Base-by-base conservation (phyloP, 345 rosid species). In the Lepidium africanum region DNA sequence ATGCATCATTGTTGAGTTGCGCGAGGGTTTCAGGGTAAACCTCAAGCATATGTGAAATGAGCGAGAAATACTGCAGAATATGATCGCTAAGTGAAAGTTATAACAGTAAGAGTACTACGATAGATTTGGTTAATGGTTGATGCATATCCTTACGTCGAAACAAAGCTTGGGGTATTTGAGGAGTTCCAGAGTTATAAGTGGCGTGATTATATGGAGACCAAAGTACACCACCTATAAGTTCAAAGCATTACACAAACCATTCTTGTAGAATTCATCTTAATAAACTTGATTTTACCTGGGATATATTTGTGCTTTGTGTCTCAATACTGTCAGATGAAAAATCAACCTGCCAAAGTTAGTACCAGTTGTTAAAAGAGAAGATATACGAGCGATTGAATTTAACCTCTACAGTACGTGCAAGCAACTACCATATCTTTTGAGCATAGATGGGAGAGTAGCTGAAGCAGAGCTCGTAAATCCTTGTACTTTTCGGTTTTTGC, bases 141-240 rank as follows among this genome's bases (percentile, higher is more conserved):
- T 51, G 59, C 46, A 70, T 37, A 37, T 17, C 56, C 97, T 89
- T 86, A 89, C 99, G 70, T 94, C 99, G 62, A 81, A 87, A 80
- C 97, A 94, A 76, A 94, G 97, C 81, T 94, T 94, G 50, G 99
- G 99, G 80, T 86, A 94, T 80, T 94, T 94, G 81, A 94, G 84
- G 69, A 94, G 85, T 70, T 91, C 97, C 86, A 86, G 73, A 50
- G 96, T 82, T 74, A 94, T 89, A 53, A 94, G 84, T 61, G 99
- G 95, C 38, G 90, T 86, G 57, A 91, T 86, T 49, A 91, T 89
- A 79, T 87, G 96, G 78, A 91, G 94, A 69, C 97, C 96, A 39
- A 84, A 88, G 83, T 77, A 94, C 47, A 91, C 96, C 73, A 94
- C 96, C 99, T 93, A 87, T 72, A 83, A 77, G 59, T 76, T 38